Base-by-base conservation (phyloP, 2,329 filamentous ascomycete species). In the Monilinia fructicola region DNA sequence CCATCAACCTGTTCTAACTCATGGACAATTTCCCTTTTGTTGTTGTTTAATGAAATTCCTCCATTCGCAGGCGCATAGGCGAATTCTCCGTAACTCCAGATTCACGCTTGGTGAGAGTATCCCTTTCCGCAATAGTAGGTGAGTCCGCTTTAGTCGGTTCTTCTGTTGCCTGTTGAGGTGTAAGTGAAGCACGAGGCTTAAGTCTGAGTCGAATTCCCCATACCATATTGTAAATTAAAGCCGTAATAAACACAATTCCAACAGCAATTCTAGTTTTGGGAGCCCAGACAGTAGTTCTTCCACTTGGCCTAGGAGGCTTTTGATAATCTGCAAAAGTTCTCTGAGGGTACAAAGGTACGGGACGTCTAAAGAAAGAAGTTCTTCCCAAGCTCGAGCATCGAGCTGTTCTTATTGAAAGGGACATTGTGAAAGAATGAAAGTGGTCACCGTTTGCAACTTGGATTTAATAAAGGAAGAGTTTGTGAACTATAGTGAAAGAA, bases 41-140 rank as follows among this genome's bases (percentile, higher is more conserved):
- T 98, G 92, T 73, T 93, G 87, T 78, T 95, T 95, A 79, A 98
- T 96, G 77, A 98, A 98, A 91, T 74, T 91, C 87, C 80, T 99
- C 95, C 95, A 99, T 98, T 70, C 94, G 92, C 67, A 99, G 84
- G 65, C 95, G 93, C 94, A 99, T 98, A 2, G 95, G 93, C 18
- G 94, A 97, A 73, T 88, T 83, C 67, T 88, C 84, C 58, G 84
- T 89, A 60, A 98, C 84, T 70, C 87, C 87, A 66, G 87, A 85
- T 77, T 95, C 90, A 69, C 90, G 88, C 79, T 95, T 97, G 72
- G 87, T 85, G 69, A 92, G 84, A 70, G 86, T 87, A 78, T 98
- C 95, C 74, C 91, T 87, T 76, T 97, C 91, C 73, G 92, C 93
- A 72, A 97, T 91, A 52, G 90, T 85, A 40, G 90, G 84, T 56